A percentile compares a stretch with the other conserved stretches of the same genome.
These are phyloP conservation scores for Stipa capillata DNA, from an alignment of 176 grass and related monocot species.

Conservation along the genomic window DNA sequence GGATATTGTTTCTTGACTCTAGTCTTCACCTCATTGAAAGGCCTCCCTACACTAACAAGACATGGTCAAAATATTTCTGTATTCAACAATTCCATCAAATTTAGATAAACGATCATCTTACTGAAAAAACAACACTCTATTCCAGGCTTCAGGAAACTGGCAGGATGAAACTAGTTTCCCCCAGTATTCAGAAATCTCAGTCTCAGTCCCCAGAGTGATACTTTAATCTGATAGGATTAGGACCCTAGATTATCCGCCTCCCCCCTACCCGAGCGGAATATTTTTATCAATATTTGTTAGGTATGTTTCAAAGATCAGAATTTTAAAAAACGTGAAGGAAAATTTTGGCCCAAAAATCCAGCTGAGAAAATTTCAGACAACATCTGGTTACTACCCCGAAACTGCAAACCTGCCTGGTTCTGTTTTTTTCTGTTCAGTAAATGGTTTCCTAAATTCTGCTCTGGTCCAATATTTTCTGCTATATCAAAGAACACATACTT, in stretches of 20 bases:
- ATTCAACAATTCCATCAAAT: not conserved
- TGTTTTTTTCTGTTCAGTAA: not conserved
- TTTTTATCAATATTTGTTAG: not conserved
- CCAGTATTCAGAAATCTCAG: not conserved
- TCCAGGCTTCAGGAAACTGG: not conserved
- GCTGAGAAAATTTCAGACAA: not conserved
- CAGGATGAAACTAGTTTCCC: not conserved
- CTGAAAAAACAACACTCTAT: not conserved
- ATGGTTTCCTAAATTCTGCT: not conserved
- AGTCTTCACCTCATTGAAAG: conserved; percentile 55
- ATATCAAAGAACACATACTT: not conserved
- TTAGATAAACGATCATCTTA: not conserved
- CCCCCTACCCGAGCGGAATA: not conserved
- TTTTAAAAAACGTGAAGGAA: not conserved
- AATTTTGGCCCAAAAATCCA: not conserved
- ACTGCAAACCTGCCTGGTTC: not conserved
- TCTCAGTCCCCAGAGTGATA: not conserved
- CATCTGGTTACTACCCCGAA: not conserved
- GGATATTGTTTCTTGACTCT: conserved; percentile 81
- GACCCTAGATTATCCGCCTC: not conserved
- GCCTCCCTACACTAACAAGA: conserved; percentile 40
- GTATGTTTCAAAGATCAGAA: not conserved
- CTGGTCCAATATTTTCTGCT: not conserved
- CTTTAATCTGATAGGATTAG: not conserved
- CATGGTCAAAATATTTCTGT: not conserved